phyloP scores from a whole-genome alignment of 768 basidiomycete species.

The Sutorius australiensis region DNA sequence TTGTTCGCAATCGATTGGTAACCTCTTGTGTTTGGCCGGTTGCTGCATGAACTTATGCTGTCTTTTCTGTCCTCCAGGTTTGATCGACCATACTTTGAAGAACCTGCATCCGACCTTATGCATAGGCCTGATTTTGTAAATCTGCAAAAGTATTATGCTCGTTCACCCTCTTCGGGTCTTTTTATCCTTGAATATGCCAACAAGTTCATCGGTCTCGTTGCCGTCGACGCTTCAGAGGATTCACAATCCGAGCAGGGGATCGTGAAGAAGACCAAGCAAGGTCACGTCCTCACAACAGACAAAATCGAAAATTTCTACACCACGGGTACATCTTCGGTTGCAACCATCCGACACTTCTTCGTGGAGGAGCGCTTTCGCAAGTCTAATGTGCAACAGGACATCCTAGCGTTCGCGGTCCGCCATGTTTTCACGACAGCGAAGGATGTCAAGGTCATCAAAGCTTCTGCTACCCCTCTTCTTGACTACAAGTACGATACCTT shows the following conservation, averaged over 20 bases:
- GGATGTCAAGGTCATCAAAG: slow-evolving; percentile 44
- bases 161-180: slow-evolving; percentile 60
- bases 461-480: slow-evolving; percentile 47
- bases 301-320: slow-evolving; percentile 17
- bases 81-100: slow-evolving; percentile 67
- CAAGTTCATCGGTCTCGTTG: slow-evolving; percentile 64
- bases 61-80: slow-evolving; percentile 42
- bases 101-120: slow-evolving; percentile 47
- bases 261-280: slow-evolving; percentile 20
- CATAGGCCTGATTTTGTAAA: slow-evolving; percentile 53
- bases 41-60: not conserved
- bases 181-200: slow-evolving; percentile 63
- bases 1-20: slow-evolving; percentile 73
- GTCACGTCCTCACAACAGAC: slow-evolving; percentile 8
- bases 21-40: not conserved
- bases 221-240: slow-evolving; percentile 58
- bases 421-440: slow-evolving; percentile 50
- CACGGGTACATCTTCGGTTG: slow-evolving; percentile 45
- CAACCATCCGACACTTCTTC: slow-evolving; percentile 70
- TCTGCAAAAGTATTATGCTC: slow-evolving; percentile 52
- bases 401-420: slow-evolving; percentile 55
- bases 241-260: slow-evolving; percentile 31
- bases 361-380: slow-evolving; percentile 61
- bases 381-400: slow-evolving; percentile 57
- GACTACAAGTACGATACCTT: slow-evolving; percentile 47